Conservation (phyloP, 2,329 filamentous ascomycete genomes). For the Phialocephala sp. region DNA sequence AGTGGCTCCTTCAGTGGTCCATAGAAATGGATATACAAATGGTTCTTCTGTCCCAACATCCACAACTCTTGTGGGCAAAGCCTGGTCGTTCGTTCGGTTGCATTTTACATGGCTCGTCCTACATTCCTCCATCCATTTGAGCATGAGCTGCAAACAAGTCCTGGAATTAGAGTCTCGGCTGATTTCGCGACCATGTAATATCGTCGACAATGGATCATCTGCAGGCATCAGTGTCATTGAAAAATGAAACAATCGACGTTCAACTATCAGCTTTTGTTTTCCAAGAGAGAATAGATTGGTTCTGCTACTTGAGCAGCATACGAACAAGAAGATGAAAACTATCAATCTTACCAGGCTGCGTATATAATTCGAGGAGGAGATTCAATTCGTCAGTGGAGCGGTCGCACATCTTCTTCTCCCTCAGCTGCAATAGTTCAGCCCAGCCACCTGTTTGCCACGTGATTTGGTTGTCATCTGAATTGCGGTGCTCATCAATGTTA, state of each 20-base stretch:
- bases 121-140: slow-evolving; percentile 20
- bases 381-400: no score
- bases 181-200: neutral
- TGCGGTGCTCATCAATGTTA: slow-evolving; percentile 11
- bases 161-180: neutral
- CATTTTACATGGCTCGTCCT: slow-evolving; percentile 13
- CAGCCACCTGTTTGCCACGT: neutral
- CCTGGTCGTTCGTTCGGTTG: neutral
- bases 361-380: no score
- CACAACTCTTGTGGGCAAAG: slow-evolving; percentile 26
- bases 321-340: no score
- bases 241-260: no score
- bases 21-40: slow-evolving; percentile 16
- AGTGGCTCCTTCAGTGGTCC: slow-evolving; percentile 6
- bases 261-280: no score
- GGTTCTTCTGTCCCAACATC: slow-evolving; percentile 25
- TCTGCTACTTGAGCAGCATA: no score
- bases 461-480: neutral
- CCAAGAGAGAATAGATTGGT: no score
- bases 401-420: neutral
- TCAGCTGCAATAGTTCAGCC: neutral
- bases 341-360: no score
- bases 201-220: neutral
- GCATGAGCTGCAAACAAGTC: neutral
- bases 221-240: no score